Evolutionary conservation across 805 yeast genomes (phyloP), one percentile per base, ranked within the genome.

Genomic region (Blastobotrys terrestris): DNA sequence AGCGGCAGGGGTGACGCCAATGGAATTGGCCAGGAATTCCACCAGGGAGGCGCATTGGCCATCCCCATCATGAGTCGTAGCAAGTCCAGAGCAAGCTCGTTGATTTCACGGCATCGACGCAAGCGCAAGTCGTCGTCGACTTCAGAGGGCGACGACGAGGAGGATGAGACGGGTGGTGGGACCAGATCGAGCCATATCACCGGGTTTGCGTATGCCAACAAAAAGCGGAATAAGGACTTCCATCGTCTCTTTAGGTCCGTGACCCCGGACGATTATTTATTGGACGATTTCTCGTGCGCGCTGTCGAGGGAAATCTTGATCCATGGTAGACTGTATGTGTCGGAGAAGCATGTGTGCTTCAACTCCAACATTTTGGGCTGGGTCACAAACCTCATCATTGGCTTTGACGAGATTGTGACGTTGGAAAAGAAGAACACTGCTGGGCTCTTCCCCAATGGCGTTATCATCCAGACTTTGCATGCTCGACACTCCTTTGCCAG

Each of bases 221-320:
- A 56, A 47, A 76, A 76, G 48, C 72, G 95, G 51, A 77, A 90
- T 62, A 71, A 75, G 3, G 96, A 87, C 40, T 94, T 89, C 66
- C 97, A 90, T 68, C 77, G 73, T 41, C 60, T 84, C 2, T 94
- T 92, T 72, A 75, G 81, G 52, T 74, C 82, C 6, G 71, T 89
- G 1, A 86, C 91, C 1, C 70, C 71, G 20, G 77, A 80, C 46
- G 97, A 92, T 62, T 72, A 84, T 49, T 70, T 92, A 14, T 66
- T 92, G 39, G 97, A 89, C 62, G 97, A 90, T 61, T 91, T 85
- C 62, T 80, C 88, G 22, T 94, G 98, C 73, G 97, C 97, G 0
- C 70, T 92, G 51, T 85, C 91, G 58, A 75, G 89, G 55, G 98
- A 92, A 58, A 87, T 90, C 48, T 72, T 92, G 31, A 70, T 89